Percentiles rank a stretch among this genome's conserved stretches.
Evolutionary conservation across 2,329 filamentous ascomycete genomes (phyloP).

Genomic region (Onygenales sp.): DNA sequence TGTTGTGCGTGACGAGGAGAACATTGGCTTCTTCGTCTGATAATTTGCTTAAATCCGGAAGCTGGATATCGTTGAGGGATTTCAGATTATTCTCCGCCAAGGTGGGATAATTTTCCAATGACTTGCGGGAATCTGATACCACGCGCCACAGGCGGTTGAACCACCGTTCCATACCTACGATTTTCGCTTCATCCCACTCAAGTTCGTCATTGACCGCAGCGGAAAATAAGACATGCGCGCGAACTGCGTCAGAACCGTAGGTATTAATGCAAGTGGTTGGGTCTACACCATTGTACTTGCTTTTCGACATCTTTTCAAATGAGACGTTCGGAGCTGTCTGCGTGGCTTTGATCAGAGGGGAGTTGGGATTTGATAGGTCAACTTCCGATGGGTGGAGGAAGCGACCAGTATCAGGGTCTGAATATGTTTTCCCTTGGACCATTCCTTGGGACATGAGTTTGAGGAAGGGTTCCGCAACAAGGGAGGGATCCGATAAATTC

Average conservation of each 20-base stretch:
- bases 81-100: slow-evolving; percentile 15
- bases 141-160: slow-evolving; percentile 57
- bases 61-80: slow-evolving; percentile 15
- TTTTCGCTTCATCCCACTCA: slow-evolving; percentile 80
- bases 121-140: slow-evolving; percentile 31
- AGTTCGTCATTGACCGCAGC: slow-evolving; percentile 75
- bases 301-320: slow-evolving; percentile 93
- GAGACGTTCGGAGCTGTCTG: slow-evolving; percentile 51
- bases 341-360: slow-evolving; percentile 54
- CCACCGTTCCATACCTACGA: slow-evolving; percentile 74
- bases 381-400: slow-evolving; percentile 72
- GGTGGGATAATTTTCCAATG: slow-evolving; percentile 13
- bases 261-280: slow-evolving; percentile 61
- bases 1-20: slow-evolving; percentile 58
- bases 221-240: slow-evolving; percentile 82
- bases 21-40: slow-evolving; percentile 35
- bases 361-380: slow-evolving; percentile 47
- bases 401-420: slow-evolving; percentile 61
- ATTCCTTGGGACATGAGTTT: slow-evolving; percentile 82
- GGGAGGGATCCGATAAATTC: slow-evolving; percentile 12
- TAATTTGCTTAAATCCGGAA: slow-evolving; percentile 23
- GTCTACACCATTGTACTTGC: slow-evolving; percentile 85
- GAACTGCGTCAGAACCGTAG: slow-evolving; percentile 73
- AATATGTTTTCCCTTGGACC: slow-evolving; percentile 81
- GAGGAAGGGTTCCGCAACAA: slow-evolving; percentile 64